phyloP scores from a whole-genome alignment of 2,329 filamentous ascomycete genomes.

The Colletotrichum simmondsii region DNA sequence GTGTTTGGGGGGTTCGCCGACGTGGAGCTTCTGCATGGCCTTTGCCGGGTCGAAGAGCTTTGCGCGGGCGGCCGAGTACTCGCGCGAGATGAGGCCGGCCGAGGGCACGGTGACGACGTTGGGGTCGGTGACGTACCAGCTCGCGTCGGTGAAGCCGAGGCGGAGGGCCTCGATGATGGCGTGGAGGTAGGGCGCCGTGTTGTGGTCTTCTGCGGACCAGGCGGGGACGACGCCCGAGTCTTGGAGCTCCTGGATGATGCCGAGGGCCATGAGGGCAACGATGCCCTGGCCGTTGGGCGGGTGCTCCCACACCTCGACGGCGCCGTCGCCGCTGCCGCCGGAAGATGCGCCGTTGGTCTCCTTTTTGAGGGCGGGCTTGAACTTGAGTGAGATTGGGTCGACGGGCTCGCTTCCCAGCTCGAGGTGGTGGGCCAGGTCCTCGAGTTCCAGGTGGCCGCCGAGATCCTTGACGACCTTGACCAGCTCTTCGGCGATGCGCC shows the following conservation, averaged over 20 bases:
- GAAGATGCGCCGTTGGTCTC: not conserved
- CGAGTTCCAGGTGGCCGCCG: conserved; percentile 81
- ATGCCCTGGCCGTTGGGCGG: conserved; percentile 97
- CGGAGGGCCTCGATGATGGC: conserved; percentile 88
- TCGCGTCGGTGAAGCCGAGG: conserved; percentile 89
- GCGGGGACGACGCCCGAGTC: conserved; percentile 77
- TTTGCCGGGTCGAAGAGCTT: conserved; percentile 67
- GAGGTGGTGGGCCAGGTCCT: conserved; percentile 83
- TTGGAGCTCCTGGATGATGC: conserved; percentile 89
- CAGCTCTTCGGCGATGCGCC: conserved; percentile 82
- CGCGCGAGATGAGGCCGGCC: conserved; percentile 73
- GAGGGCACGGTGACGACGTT: conserved; percentile 77
- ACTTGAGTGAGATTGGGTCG: conserved; percentile 85
- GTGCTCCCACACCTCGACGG: conserved; percentile 91
- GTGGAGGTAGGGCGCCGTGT: conserved; percentile 84
- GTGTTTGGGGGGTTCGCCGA: conserved; percentile 67
- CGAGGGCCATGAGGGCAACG: conserved; percentile 92
- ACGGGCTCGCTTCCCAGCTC: conserved; percentile 77
- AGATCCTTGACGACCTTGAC: conserved; percentile 80
- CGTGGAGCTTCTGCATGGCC: conserved; percentile 70
- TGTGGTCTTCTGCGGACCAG: conserved; percentile 80
- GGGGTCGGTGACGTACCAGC: conserved; percentile 92
- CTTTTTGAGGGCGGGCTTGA: conserved; percentile 52
- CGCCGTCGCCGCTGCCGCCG: conserved; percentile 33
- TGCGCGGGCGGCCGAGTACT: conserved; percentile 79